phyloP scores from a whole-genome alignment of 2,329 filamentous ascomycete genomes.

The Penicillium capsulatum region DNA sequence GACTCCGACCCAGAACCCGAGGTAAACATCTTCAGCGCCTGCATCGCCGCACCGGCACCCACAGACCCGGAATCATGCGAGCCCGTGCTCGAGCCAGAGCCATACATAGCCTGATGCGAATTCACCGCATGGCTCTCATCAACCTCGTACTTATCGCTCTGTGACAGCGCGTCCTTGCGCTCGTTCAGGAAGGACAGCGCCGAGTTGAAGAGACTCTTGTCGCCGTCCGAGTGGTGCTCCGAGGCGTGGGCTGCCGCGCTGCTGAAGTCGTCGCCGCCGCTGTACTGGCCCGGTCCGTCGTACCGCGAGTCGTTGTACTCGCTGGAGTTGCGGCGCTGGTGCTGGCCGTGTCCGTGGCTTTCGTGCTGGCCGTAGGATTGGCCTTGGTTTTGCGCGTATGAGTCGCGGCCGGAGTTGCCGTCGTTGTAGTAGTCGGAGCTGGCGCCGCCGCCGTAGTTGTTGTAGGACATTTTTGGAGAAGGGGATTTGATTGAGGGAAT shows the following conservation, averaged over 20 bases:
- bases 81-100: conserved; percentile 32
- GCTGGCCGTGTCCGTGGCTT: no score
- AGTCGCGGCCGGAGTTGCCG: conserved; percentile 13
- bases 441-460: conserved; percentile 20
- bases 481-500: background rate
- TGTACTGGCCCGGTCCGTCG: conserved; percentile 10
- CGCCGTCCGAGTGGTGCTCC: conserved; percentile 50
- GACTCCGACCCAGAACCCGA: conserved; percentile 42
- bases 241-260: conserved; percentile 54
- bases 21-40: conserved; percentile 73
- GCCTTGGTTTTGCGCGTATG: no score
- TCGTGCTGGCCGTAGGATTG: no score
- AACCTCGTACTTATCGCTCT: conserved; percentile 49
- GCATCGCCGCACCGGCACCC: conserved; percentile 45
- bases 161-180: conserved; percentile 49
- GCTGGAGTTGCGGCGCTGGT: no score
- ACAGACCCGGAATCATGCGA: conserved; percentile 46
- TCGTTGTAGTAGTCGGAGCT: conserved; percentile 26
- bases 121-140: conserved; percentile 65
- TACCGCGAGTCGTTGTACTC: conserved; percentile 24
- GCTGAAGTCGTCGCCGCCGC: conserved; percentile 49
- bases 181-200: conserved; percentile 52
- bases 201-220: conserved; percentile 53
- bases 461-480: conserved; percentile 21
- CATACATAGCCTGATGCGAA: conserved; percentile 73